Percentiles rank a stretch among this genome's conserved stretches.
phyloP scores from a whole-genome alignment of 1,139 yeast species.

The Protomyces gravidus region DNA sequence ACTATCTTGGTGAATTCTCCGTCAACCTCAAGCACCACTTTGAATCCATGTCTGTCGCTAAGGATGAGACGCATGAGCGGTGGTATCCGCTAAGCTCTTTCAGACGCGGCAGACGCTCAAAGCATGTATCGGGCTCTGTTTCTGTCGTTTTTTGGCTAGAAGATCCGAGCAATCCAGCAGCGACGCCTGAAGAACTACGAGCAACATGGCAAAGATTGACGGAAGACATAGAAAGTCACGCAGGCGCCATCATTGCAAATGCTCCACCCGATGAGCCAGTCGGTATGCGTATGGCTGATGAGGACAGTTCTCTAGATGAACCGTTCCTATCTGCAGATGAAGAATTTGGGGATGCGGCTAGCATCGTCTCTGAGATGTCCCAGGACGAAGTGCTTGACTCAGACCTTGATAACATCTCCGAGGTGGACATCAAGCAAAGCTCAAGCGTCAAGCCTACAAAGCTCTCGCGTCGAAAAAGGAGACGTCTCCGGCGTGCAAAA shows the following conservation, averaged over 20 bases:
- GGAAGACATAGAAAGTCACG: slow-evolving; percentile 31
- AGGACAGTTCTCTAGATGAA: slow-evolving; percentile 9
- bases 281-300: slow-evolving; percentile 24
- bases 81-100: slow-evolving; percentile 56
- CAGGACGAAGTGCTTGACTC: slow-evolving; percentile 11
- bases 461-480: slow-evolving; percentile 6
- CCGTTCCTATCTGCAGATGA: slow-evolving; percentile 8
- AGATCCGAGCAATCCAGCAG: slow-evolving; percentile 36
- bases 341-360: not conserved
- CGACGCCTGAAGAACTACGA: slow-evolving; percentile 31
- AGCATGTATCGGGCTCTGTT: slow-evolving; percentile 57
- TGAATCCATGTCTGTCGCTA: slow-evolving; percentile 26
- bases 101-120: slow-evolving; percentile 41
- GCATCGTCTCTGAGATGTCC: not conserved
- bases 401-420: slow-evolving; percentile 9
- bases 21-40: slow-evolving; percentile 49
- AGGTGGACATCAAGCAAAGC: not conserved
- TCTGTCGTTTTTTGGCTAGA: slow-evolving; percentile 50
- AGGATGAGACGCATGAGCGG: slow-evolving; percentile 41
- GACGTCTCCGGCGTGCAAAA: slow-evolving; percentile 5
- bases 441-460: not conserved
- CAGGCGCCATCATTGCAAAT: slow-evolving; percentile 1
- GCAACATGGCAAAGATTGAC: slow-evolving; percentile 32
- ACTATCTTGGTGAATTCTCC: slow-evolving; percentile 57
- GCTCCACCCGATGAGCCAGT: slow-evolving; percentile 17